Conservation (phyloP, 352 stramenopile species). For the Hyaloperonospora arabidopsidis region DNA sequence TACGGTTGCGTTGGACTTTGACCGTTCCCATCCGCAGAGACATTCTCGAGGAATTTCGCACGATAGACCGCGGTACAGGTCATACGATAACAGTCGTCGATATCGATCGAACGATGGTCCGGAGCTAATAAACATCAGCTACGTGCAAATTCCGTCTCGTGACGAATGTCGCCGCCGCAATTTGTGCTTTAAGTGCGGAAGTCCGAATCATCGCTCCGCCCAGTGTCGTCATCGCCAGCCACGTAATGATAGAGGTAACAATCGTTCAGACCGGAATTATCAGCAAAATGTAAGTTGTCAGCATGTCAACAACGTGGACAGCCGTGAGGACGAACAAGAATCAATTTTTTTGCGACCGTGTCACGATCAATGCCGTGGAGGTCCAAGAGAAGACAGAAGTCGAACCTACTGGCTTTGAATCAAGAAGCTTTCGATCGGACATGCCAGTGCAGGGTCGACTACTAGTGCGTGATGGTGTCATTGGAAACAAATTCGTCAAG, state of each 20-base stretch:
- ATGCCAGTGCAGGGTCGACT: background rate
- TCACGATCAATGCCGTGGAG: background rate
- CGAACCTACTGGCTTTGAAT: background rate
- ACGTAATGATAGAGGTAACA: background rate
- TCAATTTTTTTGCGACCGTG: background rate
- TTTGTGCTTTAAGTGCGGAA: slow-evolving; percentile 5
- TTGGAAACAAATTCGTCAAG: background rate
- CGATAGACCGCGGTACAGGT: slow-evolving; percentile 7
- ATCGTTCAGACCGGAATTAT: slow-evolving; percentile 2
- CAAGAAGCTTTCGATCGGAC: background rate
- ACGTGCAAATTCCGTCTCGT: slow-evolving; percentile 7
- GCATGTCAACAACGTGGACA: slow-evolving; percentile 1
- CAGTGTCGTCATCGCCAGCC: background rate
- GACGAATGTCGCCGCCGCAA: slow-evolving; percentile 11
- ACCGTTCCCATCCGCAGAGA: no score
- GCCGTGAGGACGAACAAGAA: slow-evolving; percentile 1
- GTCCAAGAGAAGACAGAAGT: slow-evolving; percentile 1
- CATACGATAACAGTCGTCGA: slow-evolving; percentile 7
- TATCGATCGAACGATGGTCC: slow-evolving; percentile 3
- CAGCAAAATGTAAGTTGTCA: background rate
- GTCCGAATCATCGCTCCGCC: background rate
- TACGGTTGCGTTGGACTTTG: no score
- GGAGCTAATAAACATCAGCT: slow-evolving; percentile 12
- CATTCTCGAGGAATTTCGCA: no score
- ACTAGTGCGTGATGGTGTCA: background rate